Percentiles rank a stretch among this genome's conserved stretches.
Conservation (phyloP, 306 rosid species). For the Casuarina cunninghamiana region DNA sequence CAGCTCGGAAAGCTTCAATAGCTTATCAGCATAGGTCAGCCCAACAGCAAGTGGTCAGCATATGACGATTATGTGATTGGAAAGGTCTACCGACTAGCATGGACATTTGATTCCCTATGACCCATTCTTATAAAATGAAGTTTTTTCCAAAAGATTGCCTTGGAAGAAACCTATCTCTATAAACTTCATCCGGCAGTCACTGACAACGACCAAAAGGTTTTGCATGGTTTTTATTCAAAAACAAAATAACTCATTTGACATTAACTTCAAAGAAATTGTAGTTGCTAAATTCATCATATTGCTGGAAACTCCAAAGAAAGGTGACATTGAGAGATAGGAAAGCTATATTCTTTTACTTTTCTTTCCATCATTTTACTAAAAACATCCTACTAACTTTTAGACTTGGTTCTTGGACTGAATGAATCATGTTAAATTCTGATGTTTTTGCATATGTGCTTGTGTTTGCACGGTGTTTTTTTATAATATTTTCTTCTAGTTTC, state of each 20-base stretch:
- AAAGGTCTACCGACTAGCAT: not conserved
- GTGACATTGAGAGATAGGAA: too few species aligned
- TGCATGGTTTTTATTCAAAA: too few species aligned
- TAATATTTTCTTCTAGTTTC: too few species aligned
- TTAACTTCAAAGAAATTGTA: too few species aligned
- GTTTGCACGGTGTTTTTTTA: too few species aligned
- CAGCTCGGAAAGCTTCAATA: not conserved
- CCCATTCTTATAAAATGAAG: not conserved
- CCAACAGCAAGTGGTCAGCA: not conserved
- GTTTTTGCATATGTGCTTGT: too few species aligned
- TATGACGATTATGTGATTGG: not conserved
- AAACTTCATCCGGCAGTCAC: not conserved
- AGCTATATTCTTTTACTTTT: too few species aligned
- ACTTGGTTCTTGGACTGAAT: not conserved
- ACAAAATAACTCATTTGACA: too few species aligned
- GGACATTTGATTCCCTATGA: not conserved
- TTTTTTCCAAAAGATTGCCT: not conserved
- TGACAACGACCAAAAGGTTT: not conserved
- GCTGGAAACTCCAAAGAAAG: too few species aligned
- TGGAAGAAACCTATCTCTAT: not conserved
- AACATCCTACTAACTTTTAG: not conserved
- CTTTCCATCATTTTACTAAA: too few species aligned
- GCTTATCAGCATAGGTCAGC: not conserved
- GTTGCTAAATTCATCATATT: too few species aligned
- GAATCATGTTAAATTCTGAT: too few species aligned